Evolutionary conservation across 257 asterid genomes (phyloP), one percentile per base, ranked within the genome.

Genomic region (Verbascum thapsus): DNA sequence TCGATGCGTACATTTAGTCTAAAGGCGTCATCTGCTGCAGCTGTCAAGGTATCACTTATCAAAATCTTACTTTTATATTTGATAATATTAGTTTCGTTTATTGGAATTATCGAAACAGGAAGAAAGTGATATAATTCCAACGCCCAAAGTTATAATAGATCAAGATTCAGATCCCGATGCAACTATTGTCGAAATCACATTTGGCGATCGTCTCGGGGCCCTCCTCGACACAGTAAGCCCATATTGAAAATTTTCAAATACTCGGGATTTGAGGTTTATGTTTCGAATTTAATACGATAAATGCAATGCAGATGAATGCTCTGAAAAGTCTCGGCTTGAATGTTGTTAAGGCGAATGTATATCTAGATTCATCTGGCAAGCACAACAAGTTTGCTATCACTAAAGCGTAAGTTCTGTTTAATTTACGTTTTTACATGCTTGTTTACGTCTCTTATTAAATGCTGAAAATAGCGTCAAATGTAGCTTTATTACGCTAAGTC

Each of bases 121-220:
- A 52, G 95, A 81, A 70, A 86, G 81, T 69, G 94, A 80, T 66
- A 80, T 58, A 22, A 60, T 85, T 58, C 98, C 98, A 22, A 83
- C 70, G 5, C 98, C 97, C 22, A 80, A 64, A 15, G 98, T 91
- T 53, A 80, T 83, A 48, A 85, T 91, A 23, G 98, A 91, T 84
- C 95, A 86, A 69, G 98, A 88, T 73, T 81, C 96, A 3, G 96
- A 88, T 50, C 84, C 92, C 0, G 89, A 91, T 80, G 90, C 97
- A 16, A 91, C 98, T 50, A 53, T 91, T 39, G 98, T 91, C 34
- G 98, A 91, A 66, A 69, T 91, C 69, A 88, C 97, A 52, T 91
- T 91, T 49, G 98, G 98, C 61, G 96, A 91, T 74, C 97, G 98
- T 37, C 95, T 91, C 7, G 98, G 98, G 66, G 86, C 95, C 70